Conservation (phyloP, 345 rosid species). For the Passiflora organensis region DNA sequence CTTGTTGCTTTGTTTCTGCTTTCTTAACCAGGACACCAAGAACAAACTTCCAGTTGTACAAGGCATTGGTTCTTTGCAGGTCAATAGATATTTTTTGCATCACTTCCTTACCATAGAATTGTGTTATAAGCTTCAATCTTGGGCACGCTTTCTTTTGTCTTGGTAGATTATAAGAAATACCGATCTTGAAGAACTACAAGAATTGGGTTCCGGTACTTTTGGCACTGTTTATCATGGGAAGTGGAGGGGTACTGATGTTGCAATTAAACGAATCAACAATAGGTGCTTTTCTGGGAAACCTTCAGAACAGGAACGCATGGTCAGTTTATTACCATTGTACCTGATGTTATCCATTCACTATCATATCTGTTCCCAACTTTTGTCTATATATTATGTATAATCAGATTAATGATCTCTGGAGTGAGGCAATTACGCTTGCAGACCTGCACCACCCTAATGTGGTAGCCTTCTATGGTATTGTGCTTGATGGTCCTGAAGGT, state of each 20-base stretch:
- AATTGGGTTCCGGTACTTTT: conserved; percentile 66
- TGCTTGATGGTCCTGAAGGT: conserved; percentile 65
- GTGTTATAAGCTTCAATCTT: background rate
- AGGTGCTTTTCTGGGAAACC: conserved; percentile 59
- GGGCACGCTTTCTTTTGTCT: conserved; percentile 7
- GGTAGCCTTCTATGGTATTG: conserved; percentile 70
- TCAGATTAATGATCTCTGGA: conserved; percentile 69
- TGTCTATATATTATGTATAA: conserved; percentile 11
- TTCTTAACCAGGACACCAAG: conserved; percentile 41
- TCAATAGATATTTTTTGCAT: conserved; percentile 15
- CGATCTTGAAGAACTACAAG: conserved; percentile 64
- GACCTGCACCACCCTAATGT: conserved; percentile 76
- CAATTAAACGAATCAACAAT: conserved; percentile 59
- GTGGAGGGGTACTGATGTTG: conserved; percentile 80
- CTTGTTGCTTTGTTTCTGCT: background rate
- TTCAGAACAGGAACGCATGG: conserved; percentile 66
- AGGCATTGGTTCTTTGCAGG: conserved; percentile 63
- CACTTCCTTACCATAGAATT: conserved; percentile 9
- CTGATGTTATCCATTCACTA: background rate
- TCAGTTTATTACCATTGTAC: conserved; percentile 23
- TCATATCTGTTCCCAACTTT: conserved; percentile 1
- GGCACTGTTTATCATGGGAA: conserved; percentile 75
- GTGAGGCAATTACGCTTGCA: conserved; percentile 73
- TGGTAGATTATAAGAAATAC: conserved; percentile 55
- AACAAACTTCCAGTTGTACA: conserved; percentile 47